phyloP scores from a whole-genome alignment of 495 filamentous ascomycete species.

The Penicillium chermesinum region DNA sequence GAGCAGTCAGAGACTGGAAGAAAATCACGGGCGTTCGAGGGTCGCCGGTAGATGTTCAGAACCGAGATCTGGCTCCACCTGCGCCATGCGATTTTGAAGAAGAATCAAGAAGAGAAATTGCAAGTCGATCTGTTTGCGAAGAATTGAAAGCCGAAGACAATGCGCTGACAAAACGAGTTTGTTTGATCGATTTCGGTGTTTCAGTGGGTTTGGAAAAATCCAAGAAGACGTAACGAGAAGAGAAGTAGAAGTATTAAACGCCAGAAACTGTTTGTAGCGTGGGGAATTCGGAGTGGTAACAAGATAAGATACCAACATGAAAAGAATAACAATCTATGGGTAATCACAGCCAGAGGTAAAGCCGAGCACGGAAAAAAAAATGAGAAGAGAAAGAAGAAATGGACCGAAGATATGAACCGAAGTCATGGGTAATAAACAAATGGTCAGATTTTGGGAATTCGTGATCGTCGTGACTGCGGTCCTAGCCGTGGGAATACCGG shows the following conservation, averaged over 20 bases:
- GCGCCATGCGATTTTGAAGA: slow-evolving; percentile 1
- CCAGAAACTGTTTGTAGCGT: slow-evolving; percentile 20
- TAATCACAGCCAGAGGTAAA: slow-evolving; percentile 28
- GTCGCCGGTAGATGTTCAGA: not conserved
- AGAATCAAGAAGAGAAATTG: slow-evolving; percentile 1
- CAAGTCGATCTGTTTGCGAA: not conserved
- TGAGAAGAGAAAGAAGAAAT: slow-evolving; percentile 18
- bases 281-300: slow-evolving; percentile 19
- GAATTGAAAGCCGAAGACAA: not conserved
- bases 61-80: not conserved
- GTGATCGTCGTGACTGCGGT: slow-evolving; percentile 45
- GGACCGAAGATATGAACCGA: slow-evolving; percentile 23
- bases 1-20: not conserved
- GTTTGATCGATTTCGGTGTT: slow-evolving; percentile 9
- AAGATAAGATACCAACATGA: slow-evolving; percentile 30
- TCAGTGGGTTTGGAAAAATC: slow-evolving; percentile 11
- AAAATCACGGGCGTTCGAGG: not conserved
- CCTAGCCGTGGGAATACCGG: slow-evolving; percentile 9
- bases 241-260: slow-evolving; percentile 19
- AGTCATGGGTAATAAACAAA: slow-evolving; percentile 35
- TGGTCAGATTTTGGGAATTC: slow-evolving; percentile 31
- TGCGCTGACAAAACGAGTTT: not conserved
- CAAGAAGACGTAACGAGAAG: not conserved
- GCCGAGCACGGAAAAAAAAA: slow-evolving; percentile 23
- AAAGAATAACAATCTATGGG: slow-evolving; percentile 31